Evolutionary conservation across 768 basidiomycete genomes (phyloP).

Genomic region (Suillus fuscotomentosus): DNA sequence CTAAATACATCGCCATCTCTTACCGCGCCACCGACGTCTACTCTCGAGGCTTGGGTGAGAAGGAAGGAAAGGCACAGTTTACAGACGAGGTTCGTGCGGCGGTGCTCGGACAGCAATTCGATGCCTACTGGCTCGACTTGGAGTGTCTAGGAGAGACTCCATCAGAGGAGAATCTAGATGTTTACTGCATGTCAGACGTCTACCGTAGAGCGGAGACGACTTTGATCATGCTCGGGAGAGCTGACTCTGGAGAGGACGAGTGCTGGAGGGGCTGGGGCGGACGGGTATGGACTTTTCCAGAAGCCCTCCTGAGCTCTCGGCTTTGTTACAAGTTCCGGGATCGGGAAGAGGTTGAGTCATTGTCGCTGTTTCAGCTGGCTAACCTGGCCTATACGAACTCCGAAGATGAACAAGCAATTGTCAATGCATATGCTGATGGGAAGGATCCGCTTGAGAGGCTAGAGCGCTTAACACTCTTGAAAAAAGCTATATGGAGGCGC

Average conservation of each 20-base stretch:
- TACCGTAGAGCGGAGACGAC: conserved; percentile 14
- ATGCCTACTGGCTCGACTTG: not conserved
- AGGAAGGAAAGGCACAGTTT: conserved; percentile 8
- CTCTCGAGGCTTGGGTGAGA: conserved; percentile 1
- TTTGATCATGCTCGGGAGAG: conserved; percentile 11
- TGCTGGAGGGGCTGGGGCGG: conserved; percentile 18
- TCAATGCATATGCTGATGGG: conserved; percentile 5
- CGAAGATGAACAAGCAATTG: conserved; percentile 13
- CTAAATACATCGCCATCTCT: conserved; percentile 15
- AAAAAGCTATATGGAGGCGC: conserved; percentile 18
- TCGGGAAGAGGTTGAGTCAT: not conserved
- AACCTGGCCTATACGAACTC: conserved; percentile 14
- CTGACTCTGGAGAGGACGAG: not conserved
- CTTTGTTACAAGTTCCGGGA: conserved; percentile 7
- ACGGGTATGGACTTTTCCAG: conserved; percentile 13
- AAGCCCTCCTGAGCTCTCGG: conserved; percentile 5
- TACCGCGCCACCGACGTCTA: conserved; percentile 12
- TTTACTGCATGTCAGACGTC: conserved; percentile 19
- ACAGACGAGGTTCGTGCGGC: conserved; percentile 2
- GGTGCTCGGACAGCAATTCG: not conserved
- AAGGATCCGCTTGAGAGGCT: conserved; percentile 14
- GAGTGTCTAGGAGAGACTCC: conserved; percentile 14
- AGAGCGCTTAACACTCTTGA: conserved; percentile 15
- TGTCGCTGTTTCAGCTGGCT: conserved; percentile 5
- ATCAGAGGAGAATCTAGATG: conserved; percentile 15